Conservation (phyloP, 2,329 filamentous ascomycete genomes). For the Tolypocladium endophyticum region DNA sequence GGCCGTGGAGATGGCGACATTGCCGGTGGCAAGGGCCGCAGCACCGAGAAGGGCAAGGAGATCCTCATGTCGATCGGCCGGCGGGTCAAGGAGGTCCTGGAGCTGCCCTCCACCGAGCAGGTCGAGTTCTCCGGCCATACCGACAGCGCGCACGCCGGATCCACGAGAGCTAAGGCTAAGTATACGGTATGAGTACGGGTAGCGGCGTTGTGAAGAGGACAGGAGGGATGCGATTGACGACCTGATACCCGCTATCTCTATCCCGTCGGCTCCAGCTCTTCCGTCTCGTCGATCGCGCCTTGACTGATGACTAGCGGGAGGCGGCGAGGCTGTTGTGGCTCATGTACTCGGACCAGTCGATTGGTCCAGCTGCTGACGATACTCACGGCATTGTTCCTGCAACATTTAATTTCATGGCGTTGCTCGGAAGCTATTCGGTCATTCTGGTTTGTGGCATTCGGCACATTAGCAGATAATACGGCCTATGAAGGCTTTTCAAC, state of each 20-base stretch:
- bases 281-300: neutral
- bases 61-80: constrained; percentile 75
- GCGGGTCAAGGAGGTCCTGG: constrained; percentile 86
- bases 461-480: neutral
- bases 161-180: constrained; percentile 93
- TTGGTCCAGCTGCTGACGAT: constrained; percentile 3
- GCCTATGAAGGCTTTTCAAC: constrained; percentile 7
- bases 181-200: constrained; percentile 56
- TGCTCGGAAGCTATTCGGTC: constrained; percentile 16
- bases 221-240: constrained; percentile 12
- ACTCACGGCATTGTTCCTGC: neutral
- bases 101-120: constrained; percentile 62
- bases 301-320: neutral
- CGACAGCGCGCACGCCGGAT: constrained; percentile 84
- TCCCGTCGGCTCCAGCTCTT: neutral
- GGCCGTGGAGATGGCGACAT: constrained; percentile 63
- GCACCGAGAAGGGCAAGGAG: constrained; percentile 72
- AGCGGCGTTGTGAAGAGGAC: constrained; percentile 1
- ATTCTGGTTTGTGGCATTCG: constrained; percentile 6
- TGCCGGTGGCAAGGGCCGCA: constrained; percentile 67
- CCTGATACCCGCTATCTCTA: constrained; percentile 9
- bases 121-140: constrained; percentile 97
- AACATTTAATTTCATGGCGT: constrained; percentile 17
- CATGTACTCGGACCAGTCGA: neutral
- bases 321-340: neutral